phyloP scores from a whole-genome alignment of 2,329 filamentous ascomycete species.

The Epichloe uncinata region DNA sequence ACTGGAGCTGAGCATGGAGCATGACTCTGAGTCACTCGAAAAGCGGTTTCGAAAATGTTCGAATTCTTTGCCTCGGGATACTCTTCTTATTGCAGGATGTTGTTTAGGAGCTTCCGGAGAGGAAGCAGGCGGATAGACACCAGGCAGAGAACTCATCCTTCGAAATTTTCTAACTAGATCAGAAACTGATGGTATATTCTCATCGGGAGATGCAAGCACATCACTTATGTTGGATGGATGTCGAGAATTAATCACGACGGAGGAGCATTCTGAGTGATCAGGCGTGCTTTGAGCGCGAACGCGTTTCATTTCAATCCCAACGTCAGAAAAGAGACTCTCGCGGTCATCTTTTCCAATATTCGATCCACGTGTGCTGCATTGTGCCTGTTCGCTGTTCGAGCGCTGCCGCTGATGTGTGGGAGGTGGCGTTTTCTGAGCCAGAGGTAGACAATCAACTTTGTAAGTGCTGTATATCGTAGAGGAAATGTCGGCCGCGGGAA shows the following conservation, averaged over 20 bases:
- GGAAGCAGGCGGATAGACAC: not conserved
- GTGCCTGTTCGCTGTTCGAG: conserved; percentile 4
- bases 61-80: conserved; percentile 4
- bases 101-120: not conserved
- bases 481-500: not conserved
- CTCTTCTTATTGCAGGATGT: conserved; percentile 2
- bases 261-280: not conserved
- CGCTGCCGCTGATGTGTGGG: not conserved
- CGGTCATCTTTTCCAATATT: not conserved
- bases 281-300: conserved; percentile 2
- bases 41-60: conserved; percentile 6
- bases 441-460: not conserved
- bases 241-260: not conserved
- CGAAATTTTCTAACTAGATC: conserved; percentile 14
- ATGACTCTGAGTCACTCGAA: conserved; percentile 6
- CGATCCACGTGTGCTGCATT: not conserved
- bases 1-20: not conserved
- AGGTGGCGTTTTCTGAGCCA: not conserved
- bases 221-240: conserved; percentile 2
- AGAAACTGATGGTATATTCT: conserved; percentile 11
- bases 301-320: not conserved
- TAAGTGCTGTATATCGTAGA: not conserved
- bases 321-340: not conserved
- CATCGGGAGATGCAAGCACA: not conserved
- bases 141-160: conserved; percentile 9